Evolutionary conservation across 164 flowering plant species (phyloP), one percentile per base, ranked within the genome.

Genomic region (Magnolia kwangsiensis): DNA sequence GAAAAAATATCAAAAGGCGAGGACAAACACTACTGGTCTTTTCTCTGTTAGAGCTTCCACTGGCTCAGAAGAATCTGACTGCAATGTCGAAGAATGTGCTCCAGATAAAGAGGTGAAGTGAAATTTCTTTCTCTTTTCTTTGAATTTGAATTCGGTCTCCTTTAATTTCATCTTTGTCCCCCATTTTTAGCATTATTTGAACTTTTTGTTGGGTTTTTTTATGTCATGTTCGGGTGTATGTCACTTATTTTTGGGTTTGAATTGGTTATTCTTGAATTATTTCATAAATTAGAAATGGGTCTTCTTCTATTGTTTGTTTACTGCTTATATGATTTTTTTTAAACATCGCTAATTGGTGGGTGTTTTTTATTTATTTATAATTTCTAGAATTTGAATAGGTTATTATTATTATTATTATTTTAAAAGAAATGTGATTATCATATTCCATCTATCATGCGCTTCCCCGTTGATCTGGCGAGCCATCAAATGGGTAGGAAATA

Each of bases 11-110:
- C 81, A 58, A 23, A 77, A 79, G 8, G 16, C 24, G n/a, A 81
- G 74, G 76, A 68, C 78, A 20, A 23, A n/a, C 4, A 69, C 37
- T 23, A 24, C 70, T 45, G 27, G 21, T 6, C 65, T 67, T 74
- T 78, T 82, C 83, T 79, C 77, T 58, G 79, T 90, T 66, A 76
- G 89, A 69, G 93, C 93, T 79, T 86, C 95, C 67, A 63, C 94
- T 69, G 86, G 86, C 14, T 37, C 45, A 37, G 7, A 90, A 20
- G 81, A 85, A 68, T 83, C 80, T 18, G 97, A 93, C 24, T 95
- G 98, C 86, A 95, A 95, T 64, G 84, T 4, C 0, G 98, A 92
- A 82, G 98, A 93, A 83, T 95, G 98, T 78, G 98, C 98, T 59
- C 98, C 98, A 73, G 98, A 95, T 66, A 95, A 95, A 76, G 98